Base-by-base conservation (phyloP, 345 rosid species). In the Acer campestre region DNA sequence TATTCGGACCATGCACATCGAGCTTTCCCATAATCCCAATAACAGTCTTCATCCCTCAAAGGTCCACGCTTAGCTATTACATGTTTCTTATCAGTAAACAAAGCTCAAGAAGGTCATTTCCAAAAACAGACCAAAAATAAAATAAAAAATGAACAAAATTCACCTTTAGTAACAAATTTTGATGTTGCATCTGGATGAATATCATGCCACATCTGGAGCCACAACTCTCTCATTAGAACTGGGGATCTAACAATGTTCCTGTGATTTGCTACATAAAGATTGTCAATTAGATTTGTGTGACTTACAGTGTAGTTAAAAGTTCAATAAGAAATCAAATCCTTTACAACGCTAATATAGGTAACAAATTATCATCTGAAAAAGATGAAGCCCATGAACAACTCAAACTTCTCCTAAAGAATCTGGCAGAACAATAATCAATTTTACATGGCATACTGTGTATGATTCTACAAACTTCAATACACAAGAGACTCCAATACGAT, bases 151-250 rank as follows among this genome's bases (percentile, higher is more conserved):
- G 40, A 62, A 71, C 42, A 61, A 44, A 25, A 75, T 77, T 64
- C 75, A 96, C 99, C 99, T 91, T 96, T 96, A 17, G 95, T 94
- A 58, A 94, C 98, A 74, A 90, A 96, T 46, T 89, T 86, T 67
- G 92, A 83, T 76, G 83, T 84, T 38, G 88, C 82, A 80, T 83
- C 86, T 31, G 92, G 92, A 79, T 86, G 92, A 77, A 91, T 88
- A 80, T 96, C 97, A 75, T 96, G 99, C 98, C 98, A 96, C 92
- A 96, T 91, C 80, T 96, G 95, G 81, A 96, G 99, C 99, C 99
- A 96, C 84, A 96, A 80, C 86, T 94, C 99, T 75, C 99, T 88
- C 99, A 96, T 96, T 70, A 96, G 86, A 80, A 84, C 94, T 42
- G 96, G 94, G 23, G 95, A 89, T 85, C 94, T 88, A 70, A 96